Evolutionary conservation across 2,329 filamentous ascomycete species (phyloP).

Genomic region (Phialophora tarda): DNA sequence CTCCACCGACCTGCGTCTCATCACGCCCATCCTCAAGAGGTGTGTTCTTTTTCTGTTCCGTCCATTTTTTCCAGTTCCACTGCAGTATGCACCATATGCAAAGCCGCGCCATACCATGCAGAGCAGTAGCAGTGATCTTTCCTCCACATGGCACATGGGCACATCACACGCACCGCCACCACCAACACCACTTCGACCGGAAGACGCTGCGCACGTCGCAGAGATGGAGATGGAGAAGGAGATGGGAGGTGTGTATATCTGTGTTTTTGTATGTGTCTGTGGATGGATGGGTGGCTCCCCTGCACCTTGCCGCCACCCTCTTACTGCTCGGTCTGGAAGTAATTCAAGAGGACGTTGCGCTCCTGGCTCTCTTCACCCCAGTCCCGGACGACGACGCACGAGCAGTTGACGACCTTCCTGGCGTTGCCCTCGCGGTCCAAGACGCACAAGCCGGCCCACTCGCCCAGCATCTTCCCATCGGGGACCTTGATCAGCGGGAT

Average conservation of each 20-base stretch:
- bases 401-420: conserved; percentile 99
- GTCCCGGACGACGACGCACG: conserved; percentile 98
- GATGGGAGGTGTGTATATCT: neutral
- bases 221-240: neutral
- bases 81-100: neutral
- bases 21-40: neutral
- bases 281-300: too few species aligned
- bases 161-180: neutral
- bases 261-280: neutral
- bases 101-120: neutral
- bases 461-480: conserved; percentile 98
- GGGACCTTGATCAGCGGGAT: conserved; percentile 99
- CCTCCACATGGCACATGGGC: neutral
- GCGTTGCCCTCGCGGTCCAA: conserved; percentile 99
- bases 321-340: conserved; percentile 86
- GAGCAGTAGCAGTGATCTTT: neutral
- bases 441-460: conserved; percentile 99
- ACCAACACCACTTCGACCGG: neutral
- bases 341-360: conserved; percentile 98
- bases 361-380: conserved; percentile 99
- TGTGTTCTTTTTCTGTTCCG: neutral
- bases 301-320: neutral
- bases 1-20: neutral
- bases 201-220: neutral
- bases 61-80: neutral